Percentiles rank a stretch among this genome's conserved stretches.
Evolutionary conservation across 345 rosid genomes (phyloP).

Genomic region (Gossypium thurberi): DNA sequence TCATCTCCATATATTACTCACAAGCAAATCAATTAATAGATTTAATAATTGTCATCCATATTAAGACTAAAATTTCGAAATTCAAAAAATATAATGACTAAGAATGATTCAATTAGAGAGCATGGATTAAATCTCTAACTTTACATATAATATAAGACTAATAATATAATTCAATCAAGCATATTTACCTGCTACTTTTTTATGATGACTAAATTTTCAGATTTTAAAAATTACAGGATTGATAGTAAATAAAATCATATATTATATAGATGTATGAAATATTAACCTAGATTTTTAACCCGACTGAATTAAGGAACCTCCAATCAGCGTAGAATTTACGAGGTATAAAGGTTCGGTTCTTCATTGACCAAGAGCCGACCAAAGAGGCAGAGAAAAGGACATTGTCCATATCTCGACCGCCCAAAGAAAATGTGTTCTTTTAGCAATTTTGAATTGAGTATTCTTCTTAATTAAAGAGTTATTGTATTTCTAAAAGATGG

Average conservation of each 20-base stretch:
- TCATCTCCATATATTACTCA: too few relatives aligned
- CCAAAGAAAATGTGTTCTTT: conserved; percentile 33
- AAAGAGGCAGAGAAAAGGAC: neutral
- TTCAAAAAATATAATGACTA: too few relatives aligned
- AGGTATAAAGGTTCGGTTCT: conserved; percentile 2
- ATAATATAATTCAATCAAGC: too few relatives aligned
- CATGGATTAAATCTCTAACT: neutral
- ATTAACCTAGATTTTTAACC: too few relatives aligned
- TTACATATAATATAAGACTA: too few relatives aligned
- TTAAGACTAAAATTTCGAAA: too few relatives aligned
- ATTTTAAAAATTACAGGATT: neutral
- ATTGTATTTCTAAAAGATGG: neutral
- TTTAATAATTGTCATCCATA: too few relatives aligned
- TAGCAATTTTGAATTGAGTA: neutral
- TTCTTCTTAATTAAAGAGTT: too few relatives aligned
- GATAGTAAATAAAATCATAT: too few relatives aligned
- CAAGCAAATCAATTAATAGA: too few relatives aligned
- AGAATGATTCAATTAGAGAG: neutral
- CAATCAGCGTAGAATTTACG: neutral
- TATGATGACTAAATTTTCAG: neutral
- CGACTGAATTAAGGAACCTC: conserved; percentile 12
- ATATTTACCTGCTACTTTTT: too few relatives aligned
- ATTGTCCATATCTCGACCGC: conserved; percentile 31
- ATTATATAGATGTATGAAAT: too few relatives aligned
- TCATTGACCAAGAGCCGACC: conserved; percentile 28